Conservation (phyloP, 1,284 basidiomycete genomes). For the Laetiporus sulphureus region DNA sequence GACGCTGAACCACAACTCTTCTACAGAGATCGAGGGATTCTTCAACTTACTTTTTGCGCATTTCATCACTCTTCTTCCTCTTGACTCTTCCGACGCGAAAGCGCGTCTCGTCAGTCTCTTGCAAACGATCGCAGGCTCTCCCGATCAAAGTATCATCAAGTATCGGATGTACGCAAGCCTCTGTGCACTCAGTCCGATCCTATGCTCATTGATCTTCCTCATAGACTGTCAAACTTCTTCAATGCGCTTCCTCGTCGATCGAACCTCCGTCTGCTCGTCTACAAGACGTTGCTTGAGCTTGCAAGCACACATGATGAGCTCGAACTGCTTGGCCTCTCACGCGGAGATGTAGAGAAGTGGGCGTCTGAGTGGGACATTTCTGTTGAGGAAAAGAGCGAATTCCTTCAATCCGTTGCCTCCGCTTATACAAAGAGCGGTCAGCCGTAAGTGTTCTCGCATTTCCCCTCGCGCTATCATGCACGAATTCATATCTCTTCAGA, state of each 20-base stretch:
- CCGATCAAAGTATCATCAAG: conserved; percentile 48
- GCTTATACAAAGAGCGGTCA: conserved; percentile 54
- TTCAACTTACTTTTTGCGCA: conserved; percentile 77
- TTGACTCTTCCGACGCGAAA: conserved; percentile 47
- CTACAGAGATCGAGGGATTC: conserved; percentile 77
- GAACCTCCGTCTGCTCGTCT: conserved; percentile 58
- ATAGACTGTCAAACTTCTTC: conserved; percentile 85
- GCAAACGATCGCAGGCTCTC: conserved; percentile 45
- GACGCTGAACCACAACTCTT: no score
- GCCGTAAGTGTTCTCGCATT: conserved; percentile 29
- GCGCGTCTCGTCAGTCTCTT: conserved; percentile 45
- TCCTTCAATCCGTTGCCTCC: conserved; percentile 64
- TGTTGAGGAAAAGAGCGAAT: conserved; percentile 58
- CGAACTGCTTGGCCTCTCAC: conserved; percentile 57
- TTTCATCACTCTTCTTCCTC: conserved; percentile 50
- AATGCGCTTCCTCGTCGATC: conserved; percentile 74
- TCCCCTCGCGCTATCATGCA: not conserved
- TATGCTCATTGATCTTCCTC: not conserved
- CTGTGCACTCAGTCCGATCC: not conserved
- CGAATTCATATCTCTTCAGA: conserved; percentile 27
- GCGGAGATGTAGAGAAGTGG: conserved; percentile 64
- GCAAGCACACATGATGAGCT: conserved; percentile 67
- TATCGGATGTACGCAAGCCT: conserved; percentile 56
- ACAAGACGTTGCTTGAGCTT: conserved; percentile 60
- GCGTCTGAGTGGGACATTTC: conserved; percentile 74